phyloP scores from a whole-genome alignment of 805 yeast species.

The Starmera caribaea region DNA sequence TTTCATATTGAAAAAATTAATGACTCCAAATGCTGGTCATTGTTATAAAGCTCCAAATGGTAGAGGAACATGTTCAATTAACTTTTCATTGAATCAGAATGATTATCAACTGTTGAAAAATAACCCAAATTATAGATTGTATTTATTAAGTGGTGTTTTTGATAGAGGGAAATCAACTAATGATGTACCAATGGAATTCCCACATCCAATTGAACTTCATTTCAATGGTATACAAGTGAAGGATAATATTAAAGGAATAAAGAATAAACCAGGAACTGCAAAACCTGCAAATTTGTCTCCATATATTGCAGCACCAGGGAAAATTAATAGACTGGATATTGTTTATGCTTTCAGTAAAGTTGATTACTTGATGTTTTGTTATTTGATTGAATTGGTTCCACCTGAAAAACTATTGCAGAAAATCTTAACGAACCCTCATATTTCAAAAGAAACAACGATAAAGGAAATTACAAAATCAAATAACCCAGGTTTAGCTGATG shows the following conservation, averaged over 20 bases:
- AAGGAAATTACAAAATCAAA: slow-evolving; percentile 30
- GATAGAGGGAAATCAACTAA: slow-evolving; percentile 14
- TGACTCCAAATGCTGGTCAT: slow-evolving; percentile 39
- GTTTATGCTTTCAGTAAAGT: slow-evolving; percentile 49
- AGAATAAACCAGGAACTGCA: slow-evolving; percentile 68
- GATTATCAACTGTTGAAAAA: slow-evolving; percentile 31
- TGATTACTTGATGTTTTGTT: slow-evolving; percentile 43
- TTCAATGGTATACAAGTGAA: slow-evolving; percentile 43
- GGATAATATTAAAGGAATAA: slow-evolving; percentile 62
- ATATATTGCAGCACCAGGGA: slow-evolving; percentile 23
- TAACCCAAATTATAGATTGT: slow-evolving; percentile 28
- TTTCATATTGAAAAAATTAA: slow-evolving; percentile 35
- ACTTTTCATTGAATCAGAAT: slow-evolving; percentile 32
- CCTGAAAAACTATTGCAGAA: slow-evolving; percentile 31
- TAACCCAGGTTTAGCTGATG: slow-evolving; percentile 17
- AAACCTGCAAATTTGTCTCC: slow-evolving; percentile 73
- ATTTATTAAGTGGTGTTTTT: slow-evolving; percentile 45
- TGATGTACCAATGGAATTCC: slow-evolving; percentile 46
- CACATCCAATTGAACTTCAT: slow-evolving; percentile 58
- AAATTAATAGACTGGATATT: slow-evolving; percentile 36
- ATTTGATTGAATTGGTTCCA: slow-evolving; percentile 42
- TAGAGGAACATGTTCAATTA: slow-evolving; percentile 33
- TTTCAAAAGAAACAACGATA: slow-evolving; percentile 41
- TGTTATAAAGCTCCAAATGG: slow-evolving; percentile 30
- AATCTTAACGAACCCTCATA: slow-evolving; percentile 38